Evolutionary conservation across 495 filamentous ascomycete genomes (phyloP), one percentile per base, ranked within the genome.

Genomic region (Aspergillus panamensis): DNA sequence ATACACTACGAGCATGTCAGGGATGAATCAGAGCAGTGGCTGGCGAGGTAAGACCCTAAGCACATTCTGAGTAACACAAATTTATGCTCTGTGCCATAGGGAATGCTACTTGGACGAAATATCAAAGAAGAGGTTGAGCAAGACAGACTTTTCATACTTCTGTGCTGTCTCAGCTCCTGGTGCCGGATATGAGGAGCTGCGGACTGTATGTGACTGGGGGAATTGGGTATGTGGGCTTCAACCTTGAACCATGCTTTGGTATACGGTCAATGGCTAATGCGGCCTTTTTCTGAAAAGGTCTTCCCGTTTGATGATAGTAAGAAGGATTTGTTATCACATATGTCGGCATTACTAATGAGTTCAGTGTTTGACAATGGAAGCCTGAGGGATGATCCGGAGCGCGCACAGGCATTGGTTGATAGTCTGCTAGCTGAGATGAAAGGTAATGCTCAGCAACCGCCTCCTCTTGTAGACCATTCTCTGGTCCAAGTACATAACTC

Each of bases 311-410:
- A 69, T 57, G 66, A 69, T 53, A 49, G 64, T 67, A 56, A 20
- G 62, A 42, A 48, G 5, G 37, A 12, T 7, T 37, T 20, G 16
- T 12, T 19, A 33, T 33, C 31, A 13, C 8, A 29, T 13, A 16
- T 3, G 12, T 14, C 6, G 17, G 8, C 20, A 12, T 48, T 44
- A 39, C 48, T 53, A 8, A 43, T 45, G 13, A 4, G 13, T 57
- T 25, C 31, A 73, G 70, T 64, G 51, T 73, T 73, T 53, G 70
- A 73, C 51, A 65, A 64, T 47, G 67, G 69, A 8, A 31, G 55
- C 13, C 53, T 71, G 3, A 63, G 61, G 32, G 59, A 68, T 45
- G 45, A 67, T 30, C 63, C 63, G 1, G 53, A 57, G 37, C 50
- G 57, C 16, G 69, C 70, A 9, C 55, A 63, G 31, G 51, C 37